A percentile compares a stretch with the other conserved stretches of the same genome.
Evolutionary conservation across 768 basidiomycete species (phyloP).

Genomic region (Sarcodon aspratus): DNA sequence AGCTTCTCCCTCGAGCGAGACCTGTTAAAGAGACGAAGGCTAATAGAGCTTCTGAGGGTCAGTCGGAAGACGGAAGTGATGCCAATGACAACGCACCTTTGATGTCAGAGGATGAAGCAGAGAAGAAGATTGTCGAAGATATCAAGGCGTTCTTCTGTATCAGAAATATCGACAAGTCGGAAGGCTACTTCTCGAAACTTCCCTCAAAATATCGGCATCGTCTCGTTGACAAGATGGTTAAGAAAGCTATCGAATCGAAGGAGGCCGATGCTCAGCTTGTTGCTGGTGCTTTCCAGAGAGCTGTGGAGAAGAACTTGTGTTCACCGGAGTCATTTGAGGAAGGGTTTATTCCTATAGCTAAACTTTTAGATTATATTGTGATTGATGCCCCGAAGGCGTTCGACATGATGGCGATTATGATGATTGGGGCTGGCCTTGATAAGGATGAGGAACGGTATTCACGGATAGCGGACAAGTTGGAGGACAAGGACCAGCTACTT

Average conservation of each 20-base stretch:
- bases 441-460: conserved; percentile 43
- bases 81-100: conserved; percentile 20
- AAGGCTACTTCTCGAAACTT: conserved; percentile 71
- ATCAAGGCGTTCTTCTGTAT: conserved; percentile 80
- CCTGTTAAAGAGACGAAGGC: conserved; percentile 34
- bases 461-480: conserved; percentile 49
- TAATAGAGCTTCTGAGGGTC: conserved; percentile 35
- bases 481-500: conserved; percentile 49
- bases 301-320: conserved; percentile 48
- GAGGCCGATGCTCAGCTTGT: conserved; percentile 72
- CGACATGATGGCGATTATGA: conserved; percentile 59
- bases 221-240: conserved; percentile 67
- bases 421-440: conserved; percentile 55
- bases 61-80: conserved; percentile 35
- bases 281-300: conserved; percentile 58
- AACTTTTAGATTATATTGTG: conserved; percentile 78
- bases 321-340: conserved; percentile 55
- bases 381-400: conserved; percentile 88
- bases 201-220: conserved; percentile 48
- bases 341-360: conserved; percentile 58
- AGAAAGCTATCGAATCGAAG: conserved; percentile 68
- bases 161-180: conserved; percentile 79
- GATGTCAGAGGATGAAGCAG: conserved; percentile 58
- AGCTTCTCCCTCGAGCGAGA: conserved; percentile 71
- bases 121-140: conserved; percentile 72